These are phyloP conservation scores for Groenewaldozyma sp. DNA, from an alignment of 1,139 yeast genomes.

Conservation along the genomic window DNA sequence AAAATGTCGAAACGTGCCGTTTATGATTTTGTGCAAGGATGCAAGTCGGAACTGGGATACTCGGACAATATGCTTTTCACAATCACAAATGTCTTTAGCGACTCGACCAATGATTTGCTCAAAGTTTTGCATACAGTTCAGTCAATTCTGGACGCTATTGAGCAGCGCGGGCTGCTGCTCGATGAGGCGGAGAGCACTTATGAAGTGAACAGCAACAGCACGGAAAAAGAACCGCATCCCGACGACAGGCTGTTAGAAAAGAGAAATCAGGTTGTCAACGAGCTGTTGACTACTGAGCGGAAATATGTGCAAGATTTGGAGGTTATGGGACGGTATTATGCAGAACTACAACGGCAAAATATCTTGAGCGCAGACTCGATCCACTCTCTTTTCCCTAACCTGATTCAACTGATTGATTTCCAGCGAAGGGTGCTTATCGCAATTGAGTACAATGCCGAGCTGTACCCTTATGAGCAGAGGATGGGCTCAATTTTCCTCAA, in stretches of 20 bases:
- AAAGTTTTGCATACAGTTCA: conserved; percentile 63
- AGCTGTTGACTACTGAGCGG: conserved; percentile 80
- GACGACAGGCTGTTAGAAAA: conserved; percentile 6
- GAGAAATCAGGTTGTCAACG: conserved; percentile 72
- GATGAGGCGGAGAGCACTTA: conserved; percentile 5
- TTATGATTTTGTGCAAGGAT: conserved; percentile 82
- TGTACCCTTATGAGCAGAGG: conserved; percentile 68
- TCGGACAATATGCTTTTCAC: conserved; percentile 82
- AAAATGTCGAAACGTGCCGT: conserved; percentile 83
- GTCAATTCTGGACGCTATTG: conserved; percentile 41
- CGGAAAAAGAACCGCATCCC: not conserved
- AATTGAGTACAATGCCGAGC: conserved; percentile 74
- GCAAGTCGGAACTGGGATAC: conserved; percentile 64
- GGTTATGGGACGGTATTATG: conserved; percentile 55
- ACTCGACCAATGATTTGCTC: conserved; percentile 67
- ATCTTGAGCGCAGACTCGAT: conserved; percentile 70
- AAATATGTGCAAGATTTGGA: conserved; percentile 89
- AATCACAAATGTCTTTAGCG: conserved; percentile 80
- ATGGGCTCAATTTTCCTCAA: conserved; percentile 75
- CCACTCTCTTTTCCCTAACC: conserved; percentile 78
- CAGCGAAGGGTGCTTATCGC: conserved; percentile 86
- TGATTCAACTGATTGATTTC: conserved; percentile 77
- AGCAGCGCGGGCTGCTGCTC: conserved; percentile 14
- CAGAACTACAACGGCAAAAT: conserved; percentile 56
- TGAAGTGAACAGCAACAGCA: conserved; percentile 4